Evolutionary conservation across 2,329 filamentous ascomycete species (phyloP).

Genomic region (Alternaria triticimaculans): DNA sequence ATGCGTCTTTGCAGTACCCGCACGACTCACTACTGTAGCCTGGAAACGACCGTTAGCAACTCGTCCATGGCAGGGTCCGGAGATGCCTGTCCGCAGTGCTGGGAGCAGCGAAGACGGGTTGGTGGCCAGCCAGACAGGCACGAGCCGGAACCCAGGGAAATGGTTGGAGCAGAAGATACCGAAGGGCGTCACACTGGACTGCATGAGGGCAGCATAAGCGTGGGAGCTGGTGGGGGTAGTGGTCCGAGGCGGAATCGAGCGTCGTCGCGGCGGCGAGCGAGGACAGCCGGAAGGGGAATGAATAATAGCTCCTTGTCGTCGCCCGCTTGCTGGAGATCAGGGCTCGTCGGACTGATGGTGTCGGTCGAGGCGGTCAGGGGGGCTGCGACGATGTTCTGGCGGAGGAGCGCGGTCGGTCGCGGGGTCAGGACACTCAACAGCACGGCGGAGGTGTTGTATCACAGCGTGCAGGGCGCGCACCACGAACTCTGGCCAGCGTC

Average conservation of each 20-base stretch:
- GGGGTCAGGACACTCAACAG: constrained; percentile 9
- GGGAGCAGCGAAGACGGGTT: constrained; percentile 7
- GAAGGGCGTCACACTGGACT: constrained; percentile 51
- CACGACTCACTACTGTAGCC: constrained; percentile 58
- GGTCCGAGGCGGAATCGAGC: constrained; percentile 25
- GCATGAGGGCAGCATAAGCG: constrained; percentile 52
- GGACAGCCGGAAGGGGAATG: constrained; percentile 17
- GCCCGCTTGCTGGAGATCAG: background rate
- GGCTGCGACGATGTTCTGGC: constrained; percentile 1
- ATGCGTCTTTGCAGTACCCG: constrained; percentile 58
- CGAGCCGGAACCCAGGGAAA: constrained; percentile 38
- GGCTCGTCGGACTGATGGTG: background rate
- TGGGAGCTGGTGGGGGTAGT: constrained; percentile 44
- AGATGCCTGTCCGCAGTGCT: constrained; percentile 9
- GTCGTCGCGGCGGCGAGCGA: constrained; percentile 19
- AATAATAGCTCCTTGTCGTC: constrained; percentile 19
- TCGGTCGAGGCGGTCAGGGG: background rate
- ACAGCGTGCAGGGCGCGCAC: constrained; percentile 19
- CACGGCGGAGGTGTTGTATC: constrained; percentile 17
- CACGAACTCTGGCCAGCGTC: constrained; percentile 27
- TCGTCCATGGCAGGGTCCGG: constrained; percentile 6
- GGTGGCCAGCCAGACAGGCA: constrained; percentile 48
- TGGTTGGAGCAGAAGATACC: constrained; percentile 52
- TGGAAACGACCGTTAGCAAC: constrained; percentile 38
- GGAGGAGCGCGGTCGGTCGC: constrained; percentile 25